Base-by-base conservation (phyloP, 306 rosid genomes). In the Phaseolus lunatus region DNA sequence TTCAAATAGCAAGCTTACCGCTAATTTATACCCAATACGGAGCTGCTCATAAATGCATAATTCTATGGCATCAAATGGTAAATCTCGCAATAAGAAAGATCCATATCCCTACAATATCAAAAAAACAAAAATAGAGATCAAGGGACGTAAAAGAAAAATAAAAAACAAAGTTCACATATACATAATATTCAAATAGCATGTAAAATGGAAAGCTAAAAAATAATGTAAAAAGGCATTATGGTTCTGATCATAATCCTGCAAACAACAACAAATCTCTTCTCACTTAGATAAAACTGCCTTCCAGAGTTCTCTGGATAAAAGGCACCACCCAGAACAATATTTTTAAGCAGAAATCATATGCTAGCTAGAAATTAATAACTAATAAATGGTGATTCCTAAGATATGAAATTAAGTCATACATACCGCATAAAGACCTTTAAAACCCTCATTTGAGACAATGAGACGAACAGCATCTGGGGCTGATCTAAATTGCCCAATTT, bases 31-130 rank as follows among this genome's bases (percentile, higher is more conserved):
- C 53, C 96, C 96, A 1, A 91, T 83, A 41, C 86, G 88, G 24
- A 91, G 92, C 85, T 91, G 96, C 90, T 91, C 96, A 16, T 91
- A 91, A 76, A 91, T 83, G 86, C 96, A 91, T 47, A 91, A 85
- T 82, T 89, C 92, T 65, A 89, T 70, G 62, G 93, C 96, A 83
- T 91, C 96, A 86, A 91, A 91, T 61, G 96, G 96, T 80, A 91
- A 86, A 83, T 91, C 96, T 86, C 96, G 87, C 84, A 91, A 73
- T 72, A 91, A 83, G 84, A 91, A 91, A 56, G 96, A 91, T 70
- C 96, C 87, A 62, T 86, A 91, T 29, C 96, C 96, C 96, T 91
- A 72, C 57, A 86, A 81, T 80, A 59, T 62, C 82, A 50, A 1
- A 26, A 65, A 80, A 64, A 48, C 2, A 33, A 23, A 62, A 67